Base-by-base conservation (phyloP, 192 early-diverging fungal genomes). In the Anaeromyces robustus region DNA sequence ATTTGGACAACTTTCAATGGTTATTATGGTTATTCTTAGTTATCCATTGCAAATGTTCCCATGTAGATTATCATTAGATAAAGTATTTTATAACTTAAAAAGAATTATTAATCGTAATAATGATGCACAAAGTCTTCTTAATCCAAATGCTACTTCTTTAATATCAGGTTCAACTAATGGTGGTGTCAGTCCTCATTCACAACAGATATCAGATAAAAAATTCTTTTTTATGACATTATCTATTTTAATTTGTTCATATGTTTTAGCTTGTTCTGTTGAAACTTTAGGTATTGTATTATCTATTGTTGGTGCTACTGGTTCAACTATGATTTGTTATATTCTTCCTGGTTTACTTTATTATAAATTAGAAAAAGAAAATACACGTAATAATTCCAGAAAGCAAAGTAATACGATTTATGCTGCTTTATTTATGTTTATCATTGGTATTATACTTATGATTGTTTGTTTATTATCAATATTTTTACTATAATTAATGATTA, bases 31-130 rank as follows among this genome's bases (percentile, higher is more conserved):
- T 32, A 81, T 98, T 43, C 92, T 98, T 77, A 94, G 92, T 5
- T 97, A 95, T 86, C 97, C 98, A 30, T 86, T 99, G 12, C 98
- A 99, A 85, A 92, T 91, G 80, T 96, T 97, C 81, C 98, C 98
- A 2, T 92, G 92, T 81, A 90, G 98, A 34, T 92, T 92, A 6
- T 96, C 92, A 37, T 85, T 97, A 29, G 94, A 97, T 84, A 98
- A 98, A 86, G 90, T 98, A 9, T 43, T 94, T 12, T 86, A 34
- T 78, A 34, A 78, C 14, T 30, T 34, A 16, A 34, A 78, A 78
- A 78, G 78, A 32, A 34, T 30, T 14, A 7, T 32, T 78, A 78
- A 78, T 34, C 16, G 7, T 78, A 9, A 32, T 78, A 78, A 78
- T 32, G 32, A 78, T 12, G 78, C 1, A 14, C 9, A 17, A 81